A percentile compares a stretch with the other conserved stretches of the same genome.
Conservation (phyloP, 148 eudicot genomes). For the Vaccinium corymbosum region DNA sequence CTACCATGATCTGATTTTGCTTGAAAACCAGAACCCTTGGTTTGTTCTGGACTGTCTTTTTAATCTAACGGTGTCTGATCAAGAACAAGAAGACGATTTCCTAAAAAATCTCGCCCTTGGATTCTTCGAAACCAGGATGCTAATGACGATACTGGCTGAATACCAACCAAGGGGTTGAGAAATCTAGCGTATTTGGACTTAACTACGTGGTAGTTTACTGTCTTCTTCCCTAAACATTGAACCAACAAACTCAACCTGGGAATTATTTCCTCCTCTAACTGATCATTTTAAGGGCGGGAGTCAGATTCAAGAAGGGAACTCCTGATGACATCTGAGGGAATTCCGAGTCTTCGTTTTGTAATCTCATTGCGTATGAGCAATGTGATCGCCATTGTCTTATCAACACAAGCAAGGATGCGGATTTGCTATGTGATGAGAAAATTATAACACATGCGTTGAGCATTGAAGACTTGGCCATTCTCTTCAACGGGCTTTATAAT, state of each 20-base stretch:
- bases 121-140: neutral
- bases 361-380: neutral
- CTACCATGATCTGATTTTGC: neutral
- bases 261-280: neutral
- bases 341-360: neutral
- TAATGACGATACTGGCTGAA: neutral
- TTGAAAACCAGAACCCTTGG: constrained; percentile 11
- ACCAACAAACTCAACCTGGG: neutral
- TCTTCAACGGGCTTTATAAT: neutral
- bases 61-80: neutral
- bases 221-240: neutral
- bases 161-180: neutral
- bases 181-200: constrained; percentile 9
- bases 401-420: neutral
- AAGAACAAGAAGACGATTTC: neutral
- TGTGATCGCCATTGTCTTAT: constrained; percentile 1
- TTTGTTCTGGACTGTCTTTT: neutral
- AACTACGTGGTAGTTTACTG: neutral
- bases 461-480: neutral
- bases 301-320: neutral
- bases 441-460: neutral
- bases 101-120: neutral
- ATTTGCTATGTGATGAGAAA: neutral
- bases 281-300: neutral
- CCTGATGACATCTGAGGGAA: neutral